phyloP scores from a whole-genome alignment of 768 basidiomycete genomes.

The Goffeauzyma gilvescens region DNA sequence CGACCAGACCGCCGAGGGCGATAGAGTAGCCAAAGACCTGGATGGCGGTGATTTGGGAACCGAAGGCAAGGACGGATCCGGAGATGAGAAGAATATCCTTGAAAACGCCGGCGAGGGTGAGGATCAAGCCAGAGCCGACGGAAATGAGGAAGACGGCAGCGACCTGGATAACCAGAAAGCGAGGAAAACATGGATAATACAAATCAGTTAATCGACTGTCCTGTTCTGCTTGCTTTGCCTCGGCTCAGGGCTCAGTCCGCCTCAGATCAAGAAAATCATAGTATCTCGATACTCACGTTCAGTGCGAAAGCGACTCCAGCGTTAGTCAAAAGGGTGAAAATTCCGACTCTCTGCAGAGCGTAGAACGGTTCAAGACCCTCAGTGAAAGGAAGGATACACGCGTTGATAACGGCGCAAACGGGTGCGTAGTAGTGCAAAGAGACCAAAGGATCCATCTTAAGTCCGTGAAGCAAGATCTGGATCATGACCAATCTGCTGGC shows the following conservation, averaged over 20 bases:
- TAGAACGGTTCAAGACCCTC: constrained; percentile 83
- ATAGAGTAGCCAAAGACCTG: constrained; percentile 69
- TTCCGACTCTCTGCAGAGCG: constrained; percentile 46
- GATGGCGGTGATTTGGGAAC: constrained; percentile 55
- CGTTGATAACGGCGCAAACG: constrained; percentile 77
- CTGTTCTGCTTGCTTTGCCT: too few relatives aligned
- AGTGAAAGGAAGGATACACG: constrained; percentile 68
- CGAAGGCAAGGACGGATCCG: constrained; percentile 73
- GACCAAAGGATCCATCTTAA: constrained; percentile 79
- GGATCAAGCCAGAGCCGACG: constrained; percentile 53
- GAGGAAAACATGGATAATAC: too few relatives aligned
- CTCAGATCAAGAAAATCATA: too few relatives aligned
- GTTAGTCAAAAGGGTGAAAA: constrained; percentile 58
- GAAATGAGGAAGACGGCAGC: constrained; percentile 90
- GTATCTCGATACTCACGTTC: constrained; percentile 37
- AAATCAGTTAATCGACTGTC: too few relatives aligned
- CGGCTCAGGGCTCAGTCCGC: too few relatives aligned
- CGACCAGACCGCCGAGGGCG: constrained; percentile 61
- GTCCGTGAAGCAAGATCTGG: constrained; percentile 75
- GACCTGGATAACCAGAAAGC: constrained; percentile 36
- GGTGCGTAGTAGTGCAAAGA: constrained; percentile 51
- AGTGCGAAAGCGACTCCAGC: constrained; percentile 72
- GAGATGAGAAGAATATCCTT: constrained; percentile 70
- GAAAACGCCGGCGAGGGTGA: constrained; percentile 86
- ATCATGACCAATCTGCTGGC: constrained; percentile 81